Base-by-base conservation (phyloP, 768 basidiomycete species). In the Tulasnella calospora region DNA sequence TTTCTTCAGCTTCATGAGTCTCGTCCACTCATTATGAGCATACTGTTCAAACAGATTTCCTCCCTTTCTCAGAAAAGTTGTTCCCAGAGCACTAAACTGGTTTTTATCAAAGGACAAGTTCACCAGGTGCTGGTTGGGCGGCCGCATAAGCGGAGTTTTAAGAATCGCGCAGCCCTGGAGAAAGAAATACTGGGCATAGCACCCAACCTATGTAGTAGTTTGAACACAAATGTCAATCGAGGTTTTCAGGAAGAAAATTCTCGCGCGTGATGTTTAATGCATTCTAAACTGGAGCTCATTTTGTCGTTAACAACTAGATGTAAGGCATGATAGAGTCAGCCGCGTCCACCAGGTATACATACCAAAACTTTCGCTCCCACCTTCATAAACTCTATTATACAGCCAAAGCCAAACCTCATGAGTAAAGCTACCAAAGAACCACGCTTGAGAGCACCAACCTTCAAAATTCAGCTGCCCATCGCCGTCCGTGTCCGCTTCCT, bases 401-500 rank as follows among this genome's bases (percentile, higher is more conserved):
- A 3, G 30, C 30, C 30, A 23, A 67, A 87, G 30, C 86, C 87
- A 81, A 88, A 85, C 82, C 87, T 78, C 85, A 85, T 40, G 19
- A 86, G 87, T 83, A 57, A n/a, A 35, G 51, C 10, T 51, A 38
- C 27, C 47, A 38, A 33, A 35, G 30, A 70, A 69, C 19, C 40
- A 40, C 19, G 12, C 23, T 72, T 12, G 33, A 17, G 9, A 6
- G 19, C 19, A 72, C 71, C 30, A 12, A 80, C 81, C 81, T 35
- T 82, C 76, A 80, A 81, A 83, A 81, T 82, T 81, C 79, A 82
- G 82, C 80, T 85, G 85, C 21, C 85, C 85, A 76, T 86, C 85
- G 78, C 87, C 86, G 80, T 88, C 86, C 71, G 84, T 82, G 81
- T 88, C 87, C 30, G 87, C 87, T 82, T 88, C 87, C 23, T 85